Base-by-base conservation (phyloP, 2,329 filamentous ascomycete species). In the Claviceps fusiformis region DNA sequence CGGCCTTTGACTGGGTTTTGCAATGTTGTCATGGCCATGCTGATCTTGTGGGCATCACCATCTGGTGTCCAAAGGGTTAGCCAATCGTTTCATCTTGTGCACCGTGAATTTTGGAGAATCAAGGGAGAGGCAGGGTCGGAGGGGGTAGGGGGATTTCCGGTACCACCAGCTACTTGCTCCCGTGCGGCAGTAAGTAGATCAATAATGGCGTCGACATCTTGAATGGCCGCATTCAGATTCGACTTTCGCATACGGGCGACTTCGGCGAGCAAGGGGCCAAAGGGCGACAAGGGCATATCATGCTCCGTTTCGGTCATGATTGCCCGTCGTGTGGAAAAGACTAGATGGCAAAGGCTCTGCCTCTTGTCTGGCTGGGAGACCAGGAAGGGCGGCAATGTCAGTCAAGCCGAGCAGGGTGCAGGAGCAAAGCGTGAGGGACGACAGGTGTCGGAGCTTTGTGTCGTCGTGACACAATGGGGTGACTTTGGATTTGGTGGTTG, bases 121-220 rank as follows among this genome's bases (percentile, higher is more conserved):
- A 41, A 19, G n/a, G 15, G 10, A 24, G 27, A 37, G 49, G 47
- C 31, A 47, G 33, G 15, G 5, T 50, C 11, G 24, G 43, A 43
- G 33, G 24, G 44, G 27, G 15, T n/a, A 19, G 19, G 35, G 33
- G 19, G 17, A 17, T 8, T 10, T 43, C 45, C 44, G 73, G 58
- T 70, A 89, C 89, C 83, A 62, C 78, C 73, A 59, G 84, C 83
- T 57, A 96, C 85, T 60, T 81, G 76, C 59, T 89, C 82, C 55
- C 89, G 80, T 44, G 91, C 88, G 50, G 77, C 76, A 59, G 82
- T 79, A 33, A 98, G 81, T 56, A 88, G 71, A 59, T 89, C 81
- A 61, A 98, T 89, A 44, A 91, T 86, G 57, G 81, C 80, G 67
- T 97, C 89, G 19, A 95, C 86, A 76, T 95, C 85, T 39, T 82